Evolutionary conservation across 2,329 filamentous ascomycete species (phyloP).

Genomic region (Nakataea oryzae): DNA sequence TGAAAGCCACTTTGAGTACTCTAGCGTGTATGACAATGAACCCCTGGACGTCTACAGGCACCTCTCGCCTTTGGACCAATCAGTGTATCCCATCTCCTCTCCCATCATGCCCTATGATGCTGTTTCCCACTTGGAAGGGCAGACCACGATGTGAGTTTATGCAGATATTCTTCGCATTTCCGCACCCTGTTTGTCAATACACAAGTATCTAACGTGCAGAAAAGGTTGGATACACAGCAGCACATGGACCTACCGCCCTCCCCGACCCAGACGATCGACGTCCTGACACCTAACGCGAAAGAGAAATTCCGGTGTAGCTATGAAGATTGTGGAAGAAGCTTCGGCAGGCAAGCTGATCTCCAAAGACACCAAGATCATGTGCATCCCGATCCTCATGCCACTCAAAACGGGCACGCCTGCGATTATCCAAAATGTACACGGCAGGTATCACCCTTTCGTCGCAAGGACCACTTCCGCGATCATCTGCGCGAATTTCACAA

Average conservation of each 20-base stretch:
- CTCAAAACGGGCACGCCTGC: constrained; percentile 31
- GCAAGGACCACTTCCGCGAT: constrained; percentile 46
- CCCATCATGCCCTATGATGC: neutral
- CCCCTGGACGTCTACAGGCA: neutral
- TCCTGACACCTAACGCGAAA: neutral
- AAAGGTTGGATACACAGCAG: neutral
- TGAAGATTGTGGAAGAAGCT: constrained; percentile 32
- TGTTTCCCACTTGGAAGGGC: neutral
- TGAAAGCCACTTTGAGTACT: neutral
- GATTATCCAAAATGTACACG: constrained; percentile 41
- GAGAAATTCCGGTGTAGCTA: constrained; percentile 24
- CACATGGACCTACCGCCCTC: neutral
- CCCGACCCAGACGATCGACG: neutral
- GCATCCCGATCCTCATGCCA: constrained; percentile 30
- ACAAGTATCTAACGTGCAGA: neutral
- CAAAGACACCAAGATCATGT: constrained; percentile 40
- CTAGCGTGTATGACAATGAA: neutral
- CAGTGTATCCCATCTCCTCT: neutral
- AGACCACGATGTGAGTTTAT: neutral
- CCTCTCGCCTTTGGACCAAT: neutral
- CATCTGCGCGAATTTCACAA: constrained; percentile 45
- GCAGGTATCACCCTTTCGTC: constrained; percentile 33
- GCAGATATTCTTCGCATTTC: neutral
- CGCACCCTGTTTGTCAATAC: too few relatives aligned
- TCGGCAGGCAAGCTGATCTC: constrained; percentile 43